Evolutionary conservation across 345 rosid genomes (phyloP).

Genomic region (Arabis alpina): DNA sequence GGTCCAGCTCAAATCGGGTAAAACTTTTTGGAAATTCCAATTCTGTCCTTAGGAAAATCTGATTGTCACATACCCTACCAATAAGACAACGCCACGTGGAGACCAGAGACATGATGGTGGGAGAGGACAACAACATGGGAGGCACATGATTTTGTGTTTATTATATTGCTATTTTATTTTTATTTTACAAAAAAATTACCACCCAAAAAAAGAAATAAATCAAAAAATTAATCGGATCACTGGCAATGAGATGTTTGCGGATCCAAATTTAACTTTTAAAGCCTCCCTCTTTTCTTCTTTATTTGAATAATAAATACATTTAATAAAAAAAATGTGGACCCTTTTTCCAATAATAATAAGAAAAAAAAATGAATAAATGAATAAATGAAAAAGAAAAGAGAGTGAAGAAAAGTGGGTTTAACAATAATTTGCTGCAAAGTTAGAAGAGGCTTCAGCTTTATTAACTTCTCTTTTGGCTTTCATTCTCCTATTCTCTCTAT

Average conservation of each 20-base stretch:
- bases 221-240: conserved; percentile 23
- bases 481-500: conserved; percentile 31
- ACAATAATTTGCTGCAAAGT: conserved; percentile 89
- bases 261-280: conserved; percentile 42
- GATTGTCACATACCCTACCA: conserved; percentile 39
- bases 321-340: conserved; percentile 33
- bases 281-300: neutral
- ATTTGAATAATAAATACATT: neutral
- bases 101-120: conserved; percentile 41
- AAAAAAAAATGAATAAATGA: neutral
- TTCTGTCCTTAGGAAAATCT: conserved; percentile 32
- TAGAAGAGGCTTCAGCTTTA: conserved; percentile 70
- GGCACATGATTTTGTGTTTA: conserved; percentile 45
- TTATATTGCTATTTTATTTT: conserved; percentile 10
- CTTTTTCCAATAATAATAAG: neutral
- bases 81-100: conserved; percentile 39
- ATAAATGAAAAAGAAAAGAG: conserved; percentile 32
- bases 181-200: neutral
- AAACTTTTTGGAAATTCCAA: conserved; percentile 21
- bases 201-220: neutral
- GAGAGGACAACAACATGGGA: conserved; percentile 40
- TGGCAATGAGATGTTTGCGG: conserved; percentile 43
- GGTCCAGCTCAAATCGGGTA: conserved; percentile 55
- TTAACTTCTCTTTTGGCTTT: conserved; percentile 51
- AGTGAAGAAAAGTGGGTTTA: conserved; percentile 50